Conservation (phyloP, 176 grass and related monocot genomes). For the Hsuehochloa calcarea region DNA sequence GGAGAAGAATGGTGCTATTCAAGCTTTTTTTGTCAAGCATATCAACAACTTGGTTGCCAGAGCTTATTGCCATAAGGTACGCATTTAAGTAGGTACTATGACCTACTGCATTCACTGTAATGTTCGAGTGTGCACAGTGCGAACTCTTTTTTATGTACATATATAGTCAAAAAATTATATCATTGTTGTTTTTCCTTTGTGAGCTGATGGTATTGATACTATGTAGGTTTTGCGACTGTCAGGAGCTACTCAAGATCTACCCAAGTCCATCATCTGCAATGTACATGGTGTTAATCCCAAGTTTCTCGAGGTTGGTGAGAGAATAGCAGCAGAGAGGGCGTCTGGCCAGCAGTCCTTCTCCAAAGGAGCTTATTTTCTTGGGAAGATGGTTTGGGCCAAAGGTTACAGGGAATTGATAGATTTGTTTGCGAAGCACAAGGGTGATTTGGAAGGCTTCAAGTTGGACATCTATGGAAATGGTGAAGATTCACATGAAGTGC, state of each 20-base stretch:
- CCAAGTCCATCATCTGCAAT: slow-evolving; percentile 90
- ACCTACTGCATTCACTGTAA: background rate
- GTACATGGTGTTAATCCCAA: slow-evolving; percentile 92
- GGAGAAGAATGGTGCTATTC: slow-evolving; percentile 85
- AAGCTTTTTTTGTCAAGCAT: slow-evolving; percentile 92
- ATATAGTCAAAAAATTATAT: background rate
- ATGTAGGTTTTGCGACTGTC: slow-evolving; percentile 79
- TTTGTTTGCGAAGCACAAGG: slow-evolving; percentile 70
- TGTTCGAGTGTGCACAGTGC: background rate
- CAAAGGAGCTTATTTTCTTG: slow-evolving; percentile 93
- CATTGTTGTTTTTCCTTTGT: background rate
- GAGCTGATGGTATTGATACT: slow-evolving; percentile 2
- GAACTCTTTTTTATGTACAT: background rate
- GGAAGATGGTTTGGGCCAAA: slow-evolving; percentile 99
- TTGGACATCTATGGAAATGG: slow-evolving; percentile 89
- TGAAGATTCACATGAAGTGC: slow-evolving; percentile 82
- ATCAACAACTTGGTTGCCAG: slow-evolving; percentile 80
- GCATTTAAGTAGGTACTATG: background rate
- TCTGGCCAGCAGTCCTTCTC: slow-evolving; percentile 61
- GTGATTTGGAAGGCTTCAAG: slow-evolving; percentile 73
- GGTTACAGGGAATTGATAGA: slow-evolving; percentile 90
- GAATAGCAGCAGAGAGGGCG: slow-evolving; percentile 54
- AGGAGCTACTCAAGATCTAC: slow-evolving; percentile 88
- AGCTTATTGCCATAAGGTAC: slow-evolving; percentile 89
- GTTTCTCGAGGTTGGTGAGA: slow-evolving; percentile 83